Base-by-base conservation (phyloP, 1,284 basidiomycete species). In the Clitocybe nebularis region DNA sequence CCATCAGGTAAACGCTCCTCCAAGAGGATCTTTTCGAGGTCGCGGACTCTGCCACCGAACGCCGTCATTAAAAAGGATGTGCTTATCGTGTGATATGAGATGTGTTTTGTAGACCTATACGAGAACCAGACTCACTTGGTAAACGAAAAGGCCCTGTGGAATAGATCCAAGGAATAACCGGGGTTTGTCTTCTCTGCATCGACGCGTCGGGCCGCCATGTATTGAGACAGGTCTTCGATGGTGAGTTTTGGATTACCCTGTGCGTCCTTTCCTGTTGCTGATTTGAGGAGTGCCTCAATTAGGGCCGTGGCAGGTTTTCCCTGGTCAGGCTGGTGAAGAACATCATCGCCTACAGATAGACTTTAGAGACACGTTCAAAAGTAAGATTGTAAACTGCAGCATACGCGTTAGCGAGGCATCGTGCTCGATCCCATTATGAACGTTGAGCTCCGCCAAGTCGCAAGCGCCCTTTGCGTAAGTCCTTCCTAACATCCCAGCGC, bases 361-460 rank as follows among this genome's bases (percentile, higher is more conserved):
- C 13, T 5, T 29, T 10, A 32, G 13, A 32, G n/a, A 8, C 13
- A 32, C 9, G 26, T 14, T 14, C 4, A 3, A 16, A 7, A 16
- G n/a, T n/a, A n/a, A n/a, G 29, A 16, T 9, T 14, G 7, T 16
- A 16, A 14, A 9, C 3, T 14, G 13, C 2, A 16, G 68, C 76
- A 39, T 57, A 87, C 84, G 74, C 22, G 73, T 74, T 14, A 88
- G 62, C 3, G 83, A 86, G 0, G 67, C 84, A 48, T 88, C 85
- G 50, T 88, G 85, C 49, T 87, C 84, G 45, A 87, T 87, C 5
- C 79, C 79, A 49, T 86, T 87, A 59, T 88, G 84, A 19, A 79
- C 58, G 51, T 72, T 69, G 21, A 88, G 64, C 41, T 87, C 84
- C 11, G 64, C 59, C 16, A 88, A 64, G 53, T 86, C 73, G 45